phyloP scores from a whole-genome alignment of 2,329 filamentous ascomycete species.

The Pseudogymnoascus verrucosus region DNA sequence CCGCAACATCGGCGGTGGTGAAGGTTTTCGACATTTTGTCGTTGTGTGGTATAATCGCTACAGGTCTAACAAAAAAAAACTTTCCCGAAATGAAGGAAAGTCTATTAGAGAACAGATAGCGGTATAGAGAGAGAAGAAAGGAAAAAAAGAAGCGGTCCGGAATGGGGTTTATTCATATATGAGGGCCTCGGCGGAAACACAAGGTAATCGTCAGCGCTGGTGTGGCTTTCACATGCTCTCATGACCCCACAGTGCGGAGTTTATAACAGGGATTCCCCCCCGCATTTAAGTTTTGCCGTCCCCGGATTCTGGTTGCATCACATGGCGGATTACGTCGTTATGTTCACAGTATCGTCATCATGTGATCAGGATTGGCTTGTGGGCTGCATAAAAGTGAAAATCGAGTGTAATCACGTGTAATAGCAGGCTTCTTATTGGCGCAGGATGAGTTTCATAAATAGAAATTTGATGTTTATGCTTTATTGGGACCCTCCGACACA shows the following conservation, averaged over 20 bases:
- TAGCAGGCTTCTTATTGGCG: neutral
- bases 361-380: neutral
- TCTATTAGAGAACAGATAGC: neutral
- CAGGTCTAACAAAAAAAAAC: neutral
- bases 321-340: slow-evolving; percentile 3
- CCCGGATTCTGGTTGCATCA: slow-evolving; percentile 9
- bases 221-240: slow-evolving; percentile 8
- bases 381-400: neutral
- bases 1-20: slow-evolving; percentile 73
- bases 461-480: neutral
- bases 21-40: slow-evolving; percentile 76
- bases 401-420: neutral
- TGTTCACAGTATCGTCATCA: neutral
- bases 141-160: neutral
- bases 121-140: neutral
- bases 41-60: neutral
- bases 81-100: neutral
- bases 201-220: neutral
- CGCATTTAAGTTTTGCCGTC: slow-evolving; percentile 3
- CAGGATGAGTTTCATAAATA: neutral
- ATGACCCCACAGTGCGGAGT: slow-evolving; percentile 1
- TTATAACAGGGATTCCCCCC: neutral
- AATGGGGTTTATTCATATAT: slow-evolving; percentile 9
- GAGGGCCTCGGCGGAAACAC: neutral
- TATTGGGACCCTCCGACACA: neutral